Conservation (phyloP, 2,329 filamentous ascomycete species). For the Tolypocladium amazonense region DNA sequence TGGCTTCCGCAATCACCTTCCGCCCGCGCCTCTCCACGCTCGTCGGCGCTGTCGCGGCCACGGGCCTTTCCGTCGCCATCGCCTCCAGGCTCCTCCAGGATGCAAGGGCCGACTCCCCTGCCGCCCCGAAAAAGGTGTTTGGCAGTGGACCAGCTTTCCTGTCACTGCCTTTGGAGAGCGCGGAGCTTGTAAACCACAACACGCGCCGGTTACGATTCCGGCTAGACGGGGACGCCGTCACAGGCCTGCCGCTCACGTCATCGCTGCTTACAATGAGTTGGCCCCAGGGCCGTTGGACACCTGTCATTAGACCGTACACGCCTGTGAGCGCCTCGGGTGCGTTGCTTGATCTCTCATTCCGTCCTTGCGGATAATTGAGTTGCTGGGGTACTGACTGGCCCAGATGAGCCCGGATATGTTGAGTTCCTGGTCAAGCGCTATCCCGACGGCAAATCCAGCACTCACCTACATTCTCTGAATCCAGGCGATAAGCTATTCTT, state of each 20-base stretch:
- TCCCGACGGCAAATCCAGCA: conserved; percentile 52
- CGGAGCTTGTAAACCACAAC: conserved; percentile 45
- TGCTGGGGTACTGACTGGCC: conserved; percentile 24
- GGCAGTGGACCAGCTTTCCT: conserved; percentile 29
- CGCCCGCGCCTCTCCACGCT: not conserved
- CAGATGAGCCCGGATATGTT: conserved; percentile 46
- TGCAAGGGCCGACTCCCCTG: not conserved
- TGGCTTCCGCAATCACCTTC: not conserved
- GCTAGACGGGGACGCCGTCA: conserved; percentile 32
- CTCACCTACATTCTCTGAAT: conserved; percentile 52
- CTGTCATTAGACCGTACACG: conserved; percentile 49
- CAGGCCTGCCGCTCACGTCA: conserved; percentile 38
- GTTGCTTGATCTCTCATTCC: not conserved
- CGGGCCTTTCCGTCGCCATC: not conserved
- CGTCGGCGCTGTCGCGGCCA: not conserved
- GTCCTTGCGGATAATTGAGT: not conserved
- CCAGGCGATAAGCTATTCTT: conserved; percentile 54
- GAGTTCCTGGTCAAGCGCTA: conserved; percentile 61
- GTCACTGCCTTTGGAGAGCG: conserved; percentile 37
- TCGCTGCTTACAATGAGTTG: conserved; percentile 51
- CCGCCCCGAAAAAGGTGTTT: conserved; percentile 12
- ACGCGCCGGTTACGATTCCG: conserved; percentile 47
- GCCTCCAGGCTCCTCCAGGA: not conserved
- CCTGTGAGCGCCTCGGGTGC: not conserved
- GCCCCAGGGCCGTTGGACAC: conserved; percentile 45